Base-by-base conservation (phyloP, 129 eudicot genomes). In the Flaveria linearis region DNA sequence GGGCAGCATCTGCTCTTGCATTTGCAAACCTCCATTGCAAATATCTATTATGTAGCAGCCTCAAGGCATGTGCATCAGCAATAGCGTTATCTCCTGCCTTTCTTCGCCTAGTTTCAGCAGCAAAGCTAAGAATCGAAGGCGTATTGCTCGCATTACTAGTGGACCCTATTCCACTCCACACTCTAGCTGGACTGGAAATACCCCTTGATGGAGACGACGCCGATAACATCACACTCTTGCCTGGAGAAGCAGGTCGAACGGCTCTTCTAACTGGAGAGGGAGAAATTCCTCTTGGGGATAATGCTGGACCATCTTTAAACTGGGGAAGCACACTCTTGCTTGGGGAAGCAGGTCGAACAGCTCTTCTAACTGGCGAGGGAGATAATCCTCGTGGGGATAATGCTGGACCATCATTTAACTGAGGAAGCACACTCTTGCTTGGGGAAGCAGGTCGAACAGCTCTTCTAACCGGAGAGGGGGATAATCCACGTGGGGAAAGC, bases 11-110 rank as follows among this genome's bases (percentile, higher is more conserved):
- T 18, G 82, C 95, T 84, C 86, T 85, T 30, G 92, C 98, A 82
- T 93, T 93, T 7, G 76, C 89, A 67, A 86, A 90, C 49, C 98
- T 83, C 98, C 98, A 93, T 75, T 93, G 98, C 85, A 93, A 68
- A 15, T 83, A 85, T 71, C 87, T 85, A 79, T 88, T 90, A 77
- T 90, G 85, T 10, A 88, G 80, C 60, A 93, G 33, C 82, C 92
- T 83, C 77, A 90, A 81, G 7, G 69, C 81, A 86, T 90, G 95
- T 30, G 95, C 96, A 80, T 90, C 96, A 69, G 67, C 80, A 71
- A 86, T 78, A 13, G 90, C 86, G 17, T 64, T 88, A 70, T 90
- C 92, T 23, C 96, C 92, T 56, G 85, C 87, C 82, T 86, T 90
- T 63, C 85, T 92, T 82, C 98, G 86, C 82, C 92, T 82, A 22